phyloP scores from a whole-genome alignment of 345 rosid species.

The Conringia planisiliqua region DNA sequence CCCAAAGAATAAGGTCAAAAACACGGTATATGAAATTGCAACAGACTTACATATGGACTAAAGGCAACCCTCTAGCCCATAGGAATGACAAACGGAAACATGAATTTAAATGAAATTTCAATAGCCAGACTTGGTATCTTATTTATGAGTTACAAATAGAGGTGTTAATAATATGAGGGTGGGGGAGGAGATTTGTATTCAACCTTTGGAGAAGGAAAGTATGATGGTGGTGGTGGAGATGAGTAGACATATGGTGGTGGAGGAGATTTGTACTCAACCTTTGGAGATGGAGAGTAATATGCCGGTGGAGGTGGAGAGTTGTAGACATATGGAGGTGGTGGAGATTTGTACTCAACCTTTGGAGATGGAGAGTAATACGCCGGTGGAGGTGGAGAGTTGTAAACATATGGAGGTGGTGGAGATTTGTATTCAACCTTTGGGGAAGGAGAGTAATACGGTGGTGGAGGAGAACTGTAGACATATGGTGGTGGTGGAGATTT shows the following conservation, averaged over 20 bases:
- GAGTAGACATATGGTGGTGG: too few species aligned
- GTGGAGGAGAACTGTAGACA: not conserved
- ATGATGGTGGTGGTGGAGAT: not conserved
- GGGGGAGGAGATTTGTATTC: conserved; percentile 15
- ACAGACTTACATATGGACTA: not conserved
- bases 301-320: not conserved
- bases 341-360: not conserved
- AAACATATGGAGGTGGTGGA: not conserved
- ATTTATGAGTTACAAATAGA: not conserved
- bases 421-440: not conserved
- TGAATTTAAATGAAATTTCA: conserved; percentile 2
- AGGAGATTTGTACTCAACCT: not conserved
- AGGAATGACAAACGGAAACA: not conserved
- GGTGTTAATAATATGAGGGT: not conserved
- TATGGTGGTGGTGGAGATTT: not conserved
- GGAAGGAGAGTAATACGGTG: not conserved
- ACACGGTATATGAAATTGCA: not conserved
- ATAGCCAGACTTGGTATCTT: not conserved
- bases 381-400: not conserved
- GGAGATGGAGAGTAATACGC: not conserved
- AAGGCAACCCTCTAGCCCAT: not conserved
- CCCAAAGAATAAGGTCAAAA: not conserved
- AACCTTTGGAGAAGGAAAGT: not conserved
- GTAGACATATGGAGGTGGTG: not conserved
- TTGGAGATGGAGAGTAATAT: not conserved